Evolutionary conservation across 176 grass and related monocot genomes (phyloP), one percentile per base, ranked within the genome.

Genomic region (Juncus effusus): DNA sequence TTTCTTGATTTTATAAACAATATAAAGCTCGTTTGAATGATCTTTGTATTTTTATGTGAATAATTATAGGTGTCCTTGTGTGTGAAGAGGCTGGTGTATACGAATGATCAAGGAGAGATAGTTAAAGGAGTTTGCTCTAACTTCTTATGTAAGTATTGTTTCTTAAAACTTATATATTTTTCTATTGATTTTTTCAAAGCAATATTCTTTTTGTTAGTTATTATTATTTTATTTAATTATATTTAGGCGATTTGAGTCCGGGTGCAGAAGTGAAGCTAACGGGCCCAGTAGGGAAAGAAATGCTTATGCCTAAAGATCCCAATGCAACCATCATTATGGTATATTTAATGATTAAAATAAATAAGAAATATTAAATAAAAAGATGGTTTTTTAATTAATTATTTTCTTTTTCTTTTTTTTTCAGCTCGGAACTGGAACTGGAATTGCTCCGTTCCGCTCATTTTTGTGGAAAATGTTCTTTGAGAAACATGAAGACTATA

Each of bases 381-480:
- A 28, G 1, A 28, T 28, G 19, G 19, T 28, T 28, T 28, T 28
- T 28, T 28, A 28, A 28, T 28, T 28, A 28, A 28, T 28, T 28
- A 28, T 28, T 28, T 28, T 28, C 19, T 36, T 79, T 16, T 69
- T 39, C 0, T 51, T 47, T 76, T 2, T 39, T 58, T 64, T 71
- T 62, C 82, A 97, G 93, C 93, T 97, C 39, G 93, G 77, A 0
- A 97, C 93, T 1, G 93, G 93, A 71, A 97, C 93, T 7, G 93
- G 93, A 47, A 89, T 97, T 51, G 93, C 93, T 7, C 93, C 93
- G 0, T 97, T 97, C 72, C 79, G 93, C 11, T 54, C 93, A 10
- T 97, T 89, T 75, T 56, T 92, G 75, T 97, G 88, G 93, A 97
- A 97, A 19, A 97, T 97, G 93, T 97, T 97, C 83, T 97, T 92